Base-by-base conservation (phyloP, 2,329 filamentous ascomycete species). In the Neophaeococcomyces mojaviensis region DNA sequence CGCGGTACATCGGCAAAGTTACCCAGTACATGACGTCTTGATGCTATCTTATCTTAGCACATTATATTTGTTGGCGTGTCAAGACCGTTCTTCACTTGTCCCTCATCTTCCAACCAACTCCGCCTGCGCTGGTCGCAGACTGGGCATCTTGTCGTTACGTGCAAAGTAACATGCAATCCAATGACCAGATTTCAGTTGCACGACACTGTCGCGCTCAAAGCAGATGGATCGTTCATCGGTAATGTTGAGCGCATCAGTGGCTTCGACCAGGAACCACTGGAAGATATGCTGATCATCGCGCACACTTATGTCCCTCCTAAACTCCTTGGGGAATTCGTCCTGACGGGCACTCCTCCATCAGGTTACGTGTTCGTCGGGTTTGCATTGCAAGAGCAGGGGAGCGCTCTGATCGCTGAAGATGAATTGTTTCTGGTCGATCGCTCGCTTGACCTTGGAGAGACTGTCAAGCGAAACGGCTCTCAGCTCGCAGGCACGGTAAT, bases 401-500 rank as follows among this genome's bases (percentile, higher is more conserved):
- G 52, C 61, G 57, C 64, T 54, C 57, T 69, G 28, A 51, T 69
- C 9, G 57, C 61, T 26, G 68, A 70, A 52, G 61, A 67, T 9
- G 65, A 70, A 19, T 62, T 80, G 35, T 61, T 65, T 13, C 62
- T 80, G 18, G 59, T 79, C 24, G 74, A 78, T 59, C 70, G 77
- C n/a, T 62, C 66, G 1, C 60, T 79, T 12, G 66, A 70, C 39
- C 68, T 78, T 13, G 77, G 77, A 20, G 73, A 79, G 53, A 63
- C 72, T 10, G 76, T 80, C 42, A 79, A 77, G 58, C 62, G 66
- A 28, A 63, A 66, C 33, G 60, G 65, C 0, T 66, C 66, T 18
- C 64, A 70, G 13, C 69, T 74, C 61, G 76, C 72, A 43, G 77
- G 77, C 20, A 76, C 71, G 2, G 69, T 80, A 39, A 68, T 78